phyloP scores from a whole-genome alignment of 257 asterid species.

The Paulownia fortunei region DNA sequence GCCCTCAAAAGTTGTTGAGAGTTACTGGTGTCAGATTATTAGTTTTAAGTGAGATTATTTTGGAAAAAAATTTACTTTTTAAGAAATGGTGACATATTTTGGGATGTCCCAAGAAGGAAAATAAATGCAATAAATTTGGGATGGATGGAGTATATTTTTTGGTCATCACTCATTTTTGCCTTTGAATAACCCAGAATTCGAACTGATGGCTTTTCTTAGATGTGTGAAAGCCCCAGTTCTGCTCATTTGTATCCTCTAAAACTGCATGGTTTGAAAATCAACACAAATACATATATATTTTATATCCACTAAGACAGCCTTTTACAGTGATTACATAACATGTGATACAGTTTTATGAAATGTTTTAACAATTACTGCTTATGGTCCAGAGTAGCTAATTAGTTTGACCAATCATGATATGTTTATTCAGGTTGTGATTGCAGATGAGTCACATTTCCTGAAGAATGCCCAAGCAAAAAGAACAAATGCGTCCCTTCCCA shows the following conservation, averaged over 20 bases:
- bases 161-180: neutral
- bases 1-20: neutral
- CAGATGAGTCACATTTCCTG: slow-evolving; percentile 97
- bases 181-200: neutral
- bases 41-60: neutral
- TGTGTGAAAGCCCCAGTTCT: slow-evolving; percentile 4
- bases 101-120: neutral
- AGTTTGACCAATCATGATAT: slow-evolving; percentile 35
- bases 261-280: slow-evolving; percentile 10
- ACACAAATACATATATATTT: neutral
- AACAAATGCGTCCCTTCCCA: slow-evolving; percentile 80
- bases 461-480: slow-evolving; percentile 97
- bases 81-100: neutral
- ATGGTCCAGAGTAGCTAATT: slow-evolving; percentile 11
- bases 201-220: slow-evolving; percentile 20
- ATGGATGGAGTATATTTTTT: neutral
- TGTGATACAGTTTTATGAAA: slow-evolving; percentile 24
- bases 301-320: slow-evolving; percentile 4
- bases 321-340: neutral
- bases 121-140: neutral
- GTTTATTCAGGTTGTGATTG: slow-evolving; percentile 79
- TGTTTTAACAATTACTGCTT: slow-evolving; percentile 18
- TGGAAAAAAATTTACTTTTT: neutral
- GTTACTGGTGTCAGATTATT: neutral
- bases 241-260: slow-evolving; percentile 15